Evolutionary conservation across 116 monocot species (phyloP).

Genomic region (Thalassia testudinum): DNA sequence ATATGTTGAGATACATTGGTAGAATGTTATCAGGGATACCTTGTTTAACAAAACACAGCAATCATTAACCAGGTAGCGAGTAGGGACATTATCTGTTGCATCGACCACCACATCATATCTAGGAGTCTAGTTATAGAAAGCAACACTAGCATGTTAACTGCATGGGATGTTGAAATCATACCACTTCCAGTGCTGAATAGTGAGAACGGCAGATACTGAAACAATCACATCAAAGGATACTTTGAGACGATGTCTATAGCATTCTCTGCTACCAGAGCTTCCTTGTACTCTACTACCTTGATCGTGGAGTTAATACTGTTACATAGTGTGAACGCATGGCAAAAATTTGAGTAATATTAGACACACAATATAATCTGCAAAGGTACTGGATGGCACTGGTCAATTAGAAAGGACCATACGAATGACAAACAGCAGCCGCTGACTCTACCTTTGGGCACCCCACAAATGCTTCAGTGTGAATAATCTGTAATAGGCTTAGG

Average conservation of each 20-base stretch:
- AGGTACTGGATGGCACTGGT: not conserved
- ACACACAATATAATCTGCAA: too few species aligned
- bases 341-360: slow-evolving; percentile 4
- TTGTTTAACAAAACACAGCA: slow-evolving; percentile 87
- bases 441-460: slow-evolving; percentile 83
- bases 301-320: slow-evolving; percentile 86
- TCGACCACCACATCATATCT: slow-evolving; percentile 98
- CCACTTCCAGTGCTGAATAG: too few species aligned
- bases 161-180: too few species aligned
- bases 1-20: too few species aligned
- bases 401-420: slow-evolving; percentile 27
- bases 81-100: slow-evolving; percentile 96
- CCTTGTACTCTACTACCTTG: slow-evolving; percentile 63
- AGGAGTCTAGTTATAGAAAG: not conserved
- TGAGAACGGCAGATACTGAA: too few species aligned
- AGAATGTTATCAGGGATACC: slow-evolving; percentile 25
- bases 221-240: slow-evolving; percentile 46
- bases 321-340: slow-evolving; percentile 45
- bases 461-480: slow-evolving; percentile 72
- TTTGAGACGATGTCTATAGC: slow-evolving; percentile 74
- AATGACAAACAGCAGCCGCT: slow-evolving; percentile 72
- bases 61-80: slow-evolving; percentile 93
- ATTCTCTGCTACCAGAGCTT: slow-evolving; percentile 53
- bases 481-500: slow-evolving; percentile 29
- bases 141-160: not conserved